Conservation (phyloP, 164 flowering plant genomes). For the Euptelea pleiosperma region DNA sequence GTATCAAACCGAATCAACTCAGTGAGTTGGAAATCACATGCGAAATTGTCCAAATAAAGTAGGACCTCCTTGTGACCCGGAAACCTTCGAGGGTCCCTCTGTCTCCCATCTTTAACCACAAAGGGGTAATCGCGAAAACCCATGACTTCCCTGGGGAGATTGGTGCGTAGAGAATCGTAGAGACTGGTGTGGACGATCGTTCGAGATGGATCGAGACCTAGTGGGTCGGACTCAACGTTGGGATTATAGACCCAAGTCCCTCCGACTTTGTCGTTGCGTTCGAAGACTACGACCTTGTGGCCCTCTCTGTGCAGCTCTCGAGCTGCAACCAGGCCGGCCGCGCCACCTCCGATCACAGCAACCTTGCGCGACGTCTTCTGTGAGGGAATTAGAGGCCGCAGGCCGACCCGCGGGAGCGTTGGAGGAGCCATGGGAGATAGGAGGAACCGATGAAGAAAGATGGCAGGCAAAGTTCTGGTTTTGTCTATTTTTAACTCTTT, state of each 20-base stretch:
- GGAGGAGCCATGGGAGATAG: neutral
- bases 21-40: slow-evolving; percentile 39
- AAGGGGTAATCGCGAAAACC: slow-evolving; percentile 75
- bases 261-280: slow-evolving; percentile 43
- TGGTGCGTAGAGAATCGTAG: slow-evolving; percentile 76
- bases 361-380: slow-evolving; percentile 32
- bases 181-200: slow-evolving; percentile 57
- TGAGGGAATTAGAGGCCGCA: slow-evolving; percentile 1
- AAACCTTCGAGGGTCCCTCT: slow-evolving; percentile 56
- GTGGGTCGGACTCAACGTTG: slow-evolving; percentile 56
- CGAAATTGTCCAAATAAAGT: slow-evolving; percentile 54
- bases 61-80: slow-evolving; percentile 78
- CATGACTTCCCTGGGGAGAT: slow-evolving; percentile 78
- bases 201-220: slow-evolving; percentile 60
- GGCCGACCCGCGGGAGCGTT: neutral
- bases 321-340: slow-evolving; percentile 73
- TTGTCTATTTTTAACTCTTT: no score
- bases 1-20: slow-evolving; percentile 61
- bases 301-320: slow-evolving; percentile 74
- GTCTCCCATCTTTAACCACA: slow-evolving; percentile 19
- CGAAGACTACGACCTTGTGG: slow-evolving; percentile 72
- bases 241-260: slow-evolving; percentile 78
- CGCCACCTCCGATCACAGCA: slow-evolving; percentile 90
- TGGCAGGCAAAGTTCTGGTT: no score
- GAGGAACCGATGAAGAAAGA: no score